Evolutionary conservation across 164 flowering plant species (phyloP), one percentile per base, ranked within the genome.

Genomic region (Kingdonia uniflora): DNA sequence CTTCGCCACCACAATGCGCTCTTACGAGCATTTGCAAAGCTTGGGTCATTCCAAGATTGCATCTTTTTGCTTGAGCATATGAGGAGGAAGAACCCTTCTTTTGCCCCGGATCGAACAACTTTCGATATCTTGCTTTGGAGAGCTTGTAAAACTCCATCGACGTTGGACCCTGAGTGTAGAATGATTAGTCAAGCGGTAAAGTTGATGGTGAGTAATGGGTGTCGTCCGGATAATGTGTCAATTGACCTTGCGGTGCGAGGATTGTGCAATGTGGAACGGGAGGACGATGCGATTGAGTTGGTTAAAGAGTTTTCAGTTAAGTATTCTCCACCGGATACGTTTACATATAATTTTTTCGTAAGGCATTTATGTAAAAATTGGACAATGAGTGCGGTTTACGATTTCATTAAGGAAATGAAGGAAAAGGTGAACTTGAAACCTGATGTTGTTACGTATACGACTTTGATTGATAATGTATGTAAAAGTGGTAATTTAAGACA

Each of bases 381-480:
- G 54, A 35, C 76, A 17, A 51, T 92, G 69, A 66, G 63, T 54
- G 60, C 60, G 14, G 84, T 77, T n/a, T 78, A 84, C 61, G n/a
- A 25, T 19, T 79, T 84, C 57, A 72, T 86, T 6, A 68, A 76
- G 1, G 80, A 81, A 17, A 69, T 84, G 81, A 59, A 61, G 40
- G 57, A 42, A 7, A 58, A 50, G 14, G 64, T 71, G 22, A 62
- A 51, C 10, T 5, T 85, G 41, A 77, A 72, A 42, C 95, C 94
- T 6, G 81, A 88, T 58, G 76, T 80, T 46, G 82, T 85, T 14
- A 85, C 96, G 11, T 91, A 91, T 50, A 87, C 95, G 0, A 85
- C 87, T 14, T 71, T 91, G 77, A 87, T 90, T 65, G 96, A 83
- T 47, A 72, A 72, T 59, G 98, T 85, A 14, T 88, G 95, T 58